phyloP scores from a whole-genome alignment of 805 yeast species.

The Nakazawaea populi region DNA sequence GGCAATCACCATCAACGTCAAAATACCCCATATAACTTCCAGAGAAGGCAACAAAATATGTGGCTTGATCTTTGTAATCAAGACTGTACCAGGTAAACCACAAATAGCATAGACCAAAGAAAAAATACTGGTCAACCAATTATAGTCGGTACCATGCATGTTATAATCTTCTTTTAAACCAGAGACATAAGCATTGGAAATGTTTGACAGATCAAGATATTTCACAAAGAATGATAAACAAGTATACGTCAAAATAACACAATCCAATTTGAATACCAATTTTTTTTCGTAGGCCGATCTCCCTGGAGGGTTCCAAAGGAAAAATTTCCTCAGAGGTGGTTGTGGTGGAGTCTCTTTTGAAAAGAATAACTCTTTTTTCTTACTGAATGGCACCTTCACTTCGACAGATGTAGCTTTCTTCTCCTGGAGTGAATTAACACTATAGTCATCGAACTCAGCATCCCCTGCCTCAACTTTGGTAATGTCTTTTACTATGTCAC shows the following conservation, averaged over 20 bases:
- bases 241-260: conserved; percentile 47
- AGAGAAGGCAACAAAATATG: conserved; percentile 9
- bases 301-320: conserved; percentile 9
- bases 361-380: not conserved
- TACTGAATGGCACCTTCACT: not conserved
- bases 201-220: conserved; percentile 49
- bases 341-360: not conserved
- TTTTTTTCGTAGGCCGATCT: conserved; percentile 2
- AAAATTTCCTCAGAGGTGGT: not conserved
- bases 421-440: not conserved
- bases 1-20: conserved; percentile 7
- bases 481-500: not conserved
- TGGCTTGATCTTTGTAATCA: conserved; percentile 46
- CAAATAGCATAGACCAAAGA: conserved; percentile 24
- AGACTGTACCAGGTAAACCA: conserved; percentile 32
- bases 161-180: conserved; percentile 32
- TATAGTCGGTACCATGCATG: conserved; percentile 29
- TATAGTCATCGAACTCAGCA: not conserved
- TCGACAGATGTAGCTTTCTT: not conserved
- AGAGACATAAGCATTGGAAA: conserved; percentile 31
- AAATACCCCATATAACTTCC: conserved; percentile 10
- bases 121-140: conserved; percentile 10
- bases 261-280: conserved; percentile 49
- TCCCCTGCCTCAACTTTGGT: not conserved
- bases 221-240: conserved; percentile 41